Evolutionary conservation across 306 rosid genomes (phyloP).

Genomic region (Casuarina glauca): DNA sequence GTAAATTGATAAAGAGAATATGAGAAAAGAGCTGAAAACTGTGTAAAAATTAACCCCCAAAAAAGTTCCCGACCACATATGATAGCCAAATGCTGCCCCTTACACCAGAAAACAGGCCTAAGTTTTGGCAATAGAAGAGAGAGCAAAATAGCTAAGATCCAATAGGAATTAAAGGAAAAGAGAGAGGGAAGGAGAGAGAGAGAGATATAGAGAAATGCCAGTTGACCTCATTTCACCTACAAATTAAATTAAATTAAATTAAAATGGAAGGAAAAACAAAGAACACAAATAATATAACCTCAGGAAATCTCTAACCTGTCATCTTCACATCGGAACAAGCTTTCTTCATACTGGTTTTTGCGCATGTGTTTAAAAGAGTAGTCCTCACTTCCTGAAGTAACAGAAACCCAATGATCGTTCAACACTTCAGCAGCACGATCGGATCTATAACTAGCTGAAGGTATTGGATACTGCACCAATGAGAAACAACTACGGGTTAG

Average conservation of each 20-base stretch:
- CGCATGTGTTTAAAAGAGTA: conserved; percentile 99
- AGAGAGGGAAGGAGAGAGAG: not conserved
- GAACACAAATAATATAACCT: conserved; percentile 20
- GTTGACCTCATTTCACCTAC: not conserved
- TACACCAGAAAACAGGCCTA: not conserved
- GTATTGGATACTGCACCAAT: conserved; percentile 81
- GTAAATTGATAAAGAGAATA: not conserved
- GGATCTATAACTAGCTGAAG: conserved; percentile 84
- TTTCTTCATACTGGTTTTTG: conserved; percentile 98
- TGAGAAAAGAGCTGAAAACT: not conserved
- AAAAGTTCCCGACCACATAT: not conserved
- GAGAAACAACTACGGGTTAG: conserved; percentile 15
- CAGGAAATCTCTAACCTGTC: conserved; percentile 68
- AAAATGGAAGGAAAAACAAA: conserved; percentile 7
- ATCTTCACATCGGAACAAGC: conserved; percentile 98
- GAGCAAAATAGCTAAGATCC: not conserved
- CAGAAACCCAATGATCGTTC: conserved; percentile 98
- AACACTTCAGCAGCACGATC: conserved; percentile 80
- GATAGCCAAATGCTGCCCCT: not conserved
- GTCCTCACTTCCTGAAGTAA: conserved; percentile 99
- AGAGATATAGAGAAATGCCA: not conserved
- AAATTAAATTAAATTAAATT: conserved; percentile 8
- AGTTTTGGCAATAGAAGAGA: not conserved
- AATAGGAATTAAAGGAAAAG: not conserved
- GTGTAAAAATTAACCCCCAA: not conserved